Conservation (phyloP, 2,329 filamentous ascomycete species). For the Emergomyces orientalis region DNA sequence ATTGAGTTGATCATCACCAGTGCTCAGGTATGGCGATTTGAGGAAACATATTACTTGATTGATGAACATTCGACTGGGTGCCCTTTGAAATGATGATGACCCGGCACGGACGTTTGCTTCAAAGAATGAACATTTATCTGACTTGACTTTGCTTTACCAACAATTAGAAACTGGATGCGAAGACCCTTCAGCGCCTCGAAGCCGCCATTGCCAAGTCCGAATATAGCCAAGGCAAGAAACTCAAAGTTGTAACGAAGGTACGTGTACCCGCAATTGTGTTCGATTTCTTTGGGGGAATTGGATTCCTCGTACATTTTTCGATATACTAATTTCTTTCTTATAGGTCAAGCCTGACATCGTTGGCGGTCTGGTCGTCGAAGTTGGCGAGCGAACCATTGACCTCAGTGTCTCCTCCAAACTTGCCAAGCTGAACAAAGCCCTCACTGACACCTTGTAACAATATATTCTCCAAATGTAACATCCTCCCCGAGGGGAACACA, state of each 20-base stretch:
- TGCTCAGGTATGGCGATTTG: conserved; percentile 58
- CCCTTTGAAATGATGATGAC: neutral
- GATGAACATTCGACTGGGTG: neutral
- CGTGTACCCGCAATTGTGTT: conserved; percentile 18
- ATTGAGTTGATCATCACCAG: conserved; percentile 86
- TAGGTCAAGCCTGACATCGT: conserved; percentile 91
- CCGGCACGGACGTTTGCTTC: neutral
- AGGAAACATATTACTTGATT: neutral
- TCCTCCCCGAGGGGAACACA: neutral
- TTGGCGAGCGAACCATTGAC: conserved; percentile 96
- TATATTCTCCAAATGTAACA: neutral
- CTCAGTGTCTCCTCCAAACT: conserved; percentile 91
- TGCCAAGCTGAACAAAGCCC: conserved; percentile 98
- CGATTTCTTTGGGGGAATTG: conserved; percentile 6
- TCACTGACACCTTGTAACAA: conserved; percentile 89
- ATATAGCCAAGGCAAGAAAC: conserved; percentile 88
- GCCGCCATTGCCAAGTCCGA: conserved; percentile 77
- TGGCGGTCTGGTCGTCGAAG: conserved; percentile 88
- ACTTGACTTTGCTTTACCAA: conserved; percentile 3
- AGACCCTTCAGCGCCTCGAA: conserved; percentile 78
- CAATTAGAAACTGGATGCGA: conserved; percentile 68
- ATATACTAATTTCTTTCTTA: neutral
- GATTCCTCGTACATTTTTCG: neutral
- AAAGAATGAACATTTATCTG: neutral
- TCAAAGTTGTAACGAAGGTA: conserved; percentile 91